Evolutionary conservation across 495 filamentous ascomycete genomes (phyloP), one percentile per base, ranked within the genome.

Genomic region (Trichoderma gamsii): DNA sequence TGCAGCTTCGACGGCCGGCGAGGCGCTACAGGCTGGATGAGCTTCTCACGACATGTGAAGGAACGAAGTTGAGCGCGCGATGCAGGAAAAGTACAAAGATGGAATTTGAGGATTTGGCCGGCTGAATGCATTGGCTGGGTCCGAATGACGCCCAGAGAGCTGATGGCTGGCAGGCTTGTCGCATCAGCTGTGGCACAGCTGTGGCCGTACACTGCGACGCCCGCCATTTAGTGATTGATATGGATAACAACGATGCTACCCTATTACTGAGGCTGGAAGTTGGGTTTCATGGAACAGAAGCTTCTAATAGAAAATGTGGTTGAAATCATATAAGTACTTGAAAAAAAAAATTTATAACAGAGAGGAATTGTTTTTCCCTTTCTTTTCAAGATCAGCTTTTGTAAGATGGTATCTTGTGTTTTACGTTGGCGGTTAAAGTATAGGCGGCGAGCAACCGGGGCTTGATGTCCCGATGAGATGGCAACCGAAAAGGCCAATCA

Each of bases 131-230:
- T 27, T 21, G 56, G 56, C 25, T 61, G 25, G 56, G 25, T 61
- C 15, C 23, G 21, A 23, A 25, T 23, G 51, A 12, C 21, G 18
- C 51, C 51, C 18, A 25, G 51, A 15, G 25, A 25, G 8, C 13
- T 61, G 56, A 25, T 61, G 56, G 56, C 56, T 56, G 13, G 56
- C n/a, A 27, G 23, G 44, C 15, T 15, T n/a, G 44, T 4, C 4
- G 44, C n/a, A n/a, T 15, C 44, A 27, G 51, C 23, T 61, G 56
- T 61, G 56, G 56, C 56, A 61, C 56, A 61, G 56, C 56, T 29
- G 56, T 13, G 12, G 18, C 16, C 8, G 21, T 18, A 18, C 35
- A 38, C 35, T 9, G 8, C 5, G 35, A 38, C 5, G 35, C 43
- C 43, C 13, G 43, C 43, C 12, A 46, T 16, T 46, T 16, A 46